Conservation (phyloP, 2,329 filamentous ascomycete species). For the Fusarium algeriense region DNA sequence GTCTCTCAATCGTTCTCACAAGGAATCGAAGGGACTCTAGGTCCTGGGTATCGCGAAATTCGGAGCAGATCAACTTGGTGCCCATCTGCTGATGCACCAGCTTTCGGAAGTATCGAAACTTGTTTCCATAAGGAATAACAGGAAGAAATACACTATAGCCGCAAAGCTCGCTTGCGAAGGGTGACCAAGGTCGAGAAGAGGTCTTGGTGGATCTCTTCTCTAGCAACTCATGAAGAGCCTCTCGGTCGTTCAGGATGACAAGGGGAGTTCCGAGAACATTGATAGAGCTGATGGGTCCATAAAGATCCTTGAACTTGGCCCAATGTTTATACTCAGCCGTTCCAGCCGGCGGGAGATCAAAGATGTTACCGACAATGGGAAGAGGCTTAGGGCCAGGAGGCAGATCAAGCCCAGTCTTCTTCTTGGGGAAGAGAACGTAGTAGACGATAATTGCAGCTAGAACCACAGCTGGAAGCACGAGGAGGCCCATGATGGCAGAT, state of each 20-base stretch:
- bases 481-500: constrained; percentile 15
- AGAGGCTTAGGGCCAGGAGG: constrained; percentile 64
- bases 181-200: constrained; percentile 47
- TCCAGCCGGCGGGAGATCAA: constrained; percentile 58
- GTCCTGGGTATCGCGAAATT: constrained; percentile 45
- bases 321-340: constrained; percentile 56
- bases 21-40: constrained; percentile 46
- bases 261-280: constrained; percentile 56
- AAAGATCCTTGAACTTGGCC: constrained; percentile 55
- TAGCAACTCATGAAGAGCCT: constrained; percentile 54
- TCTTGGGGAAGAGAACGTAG: constrained; percentile 15
- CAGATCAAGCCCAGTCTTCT: constrained; percentile 12
- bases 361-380: constrained; percentile 63
- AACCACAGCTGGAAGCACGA: constrained; percentile 24
- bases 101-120: constrained; percentile 44
- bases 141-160: constrained; percentile 37
- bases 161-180: constrained; percentile 42
- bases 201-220: constrained; percentile 52
- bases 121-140: constrained; percentile 32
- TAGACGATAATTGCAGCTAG: constrained; percentile 24
- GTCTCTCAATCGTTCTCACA: constrained; percentile 39
- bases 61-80: constrained; percentile 32
- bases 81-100: constrained; percentile 49
- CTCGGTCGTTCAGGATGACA: constrained; percentile 55
- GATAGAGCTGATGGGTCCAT: constrained; percentile 56